These are phyloP conservation scores for Penicillium occitanis DNA, from an alignment of 2,329 filamentous ascomycete species.

Conservation along the genomic window DNA sequence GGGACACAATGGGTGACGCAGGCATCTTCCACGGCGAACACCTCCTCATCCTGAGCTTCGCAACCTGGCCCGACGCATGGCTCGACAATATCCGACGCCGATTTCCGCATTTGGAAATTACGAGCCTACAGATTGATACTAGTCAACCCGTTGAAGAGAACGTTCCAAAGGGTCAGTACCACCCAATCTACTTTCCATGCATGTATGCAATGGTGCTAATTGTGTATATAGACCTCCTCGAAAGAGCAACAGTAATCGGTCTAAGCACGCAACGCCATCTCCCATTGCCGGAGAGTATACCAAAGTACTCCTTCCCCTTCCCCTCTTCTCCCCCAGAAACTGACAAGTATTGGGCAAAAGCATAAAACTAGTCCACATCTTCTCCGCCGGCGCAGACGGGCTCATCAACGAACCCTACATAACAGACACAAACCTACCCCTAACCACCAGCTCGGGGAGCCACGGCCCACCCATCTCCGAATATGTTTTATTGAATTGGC, in stretches of 20 bases:
- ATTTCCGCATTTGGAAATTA: conserved; percentile 16
- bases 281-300: conserved; percentile 19
- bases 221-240: conserved; percentile 5
- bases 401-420: conserved; percentile 55
- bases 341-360: conserved; percentile 23
- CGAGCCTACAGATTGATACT: conserved; percentile 4
- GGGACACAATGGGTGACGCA: conserved; percentile 11
- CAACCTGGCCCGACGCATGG: conserved; percentile 16
- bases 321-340: background rate
- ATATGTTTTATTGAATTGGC: conserved; percentile 64
- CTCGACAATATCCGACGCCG: conserved; percentile 14
- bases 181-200: background rate
- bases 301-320: conserved; percentile 8
- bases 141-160: conserved; percentile 15
- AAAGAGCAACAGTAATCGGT: conserved; percentile 17
- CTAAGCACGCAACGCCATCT: conserved; percentile 7
- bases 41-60: conserved; percentile 14
- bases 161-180: conserved; percentile 6
- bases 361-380: conserved; percentile 55
- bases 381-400: conserved; percentile 60
- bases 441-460: conserved; percentile 57
- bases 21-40: conserved; percentile 8
- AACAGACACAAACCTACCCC: conserved; percentile 52
- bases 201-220: background rate
- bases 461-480: conserved; percentile 66